Percentiles rank a stretch among this genome's conserved stretches.
Evolutionary conservation across 345 rosid species (phyloP).

Genomic region (Citrus sp.): DNA sequence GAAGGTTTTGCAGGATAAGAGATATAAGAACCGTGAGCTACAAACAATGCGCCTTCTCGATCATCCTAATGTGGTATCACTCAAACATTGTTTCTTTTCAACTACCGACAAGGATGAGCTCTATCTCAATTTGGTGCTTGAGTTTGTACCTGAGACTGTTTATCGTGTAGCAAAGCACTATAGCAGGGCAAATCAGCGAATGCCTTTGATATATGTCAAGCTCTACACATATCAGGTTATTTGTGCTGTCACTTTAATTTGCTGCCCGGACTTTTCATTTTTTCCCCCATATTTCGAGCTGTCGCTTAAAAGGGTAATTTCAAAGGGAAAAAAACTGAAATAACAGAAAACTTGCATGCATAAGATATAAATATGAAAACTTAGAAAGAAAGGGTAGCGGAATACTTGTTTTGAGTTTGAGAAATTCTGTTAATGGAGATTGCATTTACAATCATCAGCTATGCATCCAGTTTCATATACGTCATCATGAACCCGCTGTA

Average conservation of each 20-base stretch:
- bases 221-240: constrained; percentile 24
- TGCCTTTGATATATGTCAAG: constrained; percentile 22
- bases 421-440: background rate
- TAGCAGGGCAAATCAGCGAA: constrained; percentile 18
- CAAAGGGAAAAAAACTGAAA: background rate
- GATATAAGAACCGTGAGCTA: constrained; percentile 22
- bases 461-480: background rate
- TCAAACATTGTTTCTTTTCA: constrained; percentile 22
- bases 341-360: background rate
- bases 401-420: background rate
- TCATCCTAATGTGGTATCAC: constrained; percentile 26
- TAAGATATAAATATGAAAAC: background rate
- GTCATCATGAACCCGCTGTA: background rate
- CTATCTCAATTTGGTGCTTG: constrained; percentile 21
- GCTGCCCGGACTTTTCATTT: background rate
- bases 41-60: constrained; percentile 25
- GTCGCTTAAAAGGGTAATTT: too few relatives aligned
- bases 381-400: background rate
- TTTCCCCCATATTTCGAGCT: too few relatives aligned
- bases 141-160: constrained; percentile 24
- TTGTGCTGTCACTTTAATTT: background rate
- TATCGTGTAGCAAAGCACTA: constrained; percentile 23
- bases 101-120: constrained; percentile 22
- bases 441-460: background rate
- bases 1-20: constrained; percentile 25